Base-by-base conservation (phyloP, 768 basidiomycete species). In the Boletus vermiculosoides region DNA sequence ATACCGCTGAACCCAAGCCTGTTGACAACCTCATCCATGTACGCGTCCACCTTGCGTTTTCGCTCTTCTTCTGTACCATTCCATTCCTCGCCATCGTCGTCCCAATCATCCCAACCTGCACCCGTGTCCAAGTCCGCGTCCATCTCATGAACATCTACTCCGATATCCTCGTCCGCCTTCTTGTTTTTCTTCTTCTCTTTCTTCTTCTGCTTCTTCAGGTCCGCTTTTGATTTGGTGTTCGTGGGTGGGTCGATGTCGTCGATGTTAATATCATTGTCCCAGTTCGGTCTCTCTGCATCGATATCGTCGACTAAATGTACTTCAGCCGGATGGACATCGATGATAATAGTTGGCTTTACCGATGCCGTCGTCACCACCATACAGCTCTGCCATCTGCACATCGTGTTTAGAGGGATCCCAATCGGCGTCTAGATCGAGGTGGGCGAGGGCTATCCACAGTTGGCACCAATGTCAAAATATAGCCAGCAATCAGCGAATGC, bases 1-100 rank as follows among this genome's bases (percentile, higher is more conserved):
- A 98, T 83, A 65, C 96, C 95, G 71, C 98, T 98, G 76, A 98
- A 96, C 58, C 98, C 96, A 18, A 98, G 78, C 33, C 45, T 57
- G 36, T 80, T 86, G 69, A 94, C 88, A 41, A 98, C 78, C 70
- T 94, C 91, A 58, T 94, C 89, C 89, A 98, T 90, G 65, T 95
- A 92, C 66, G 92, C 80, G 52, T 95, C 85, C 56, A 94, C 71
- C 65, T 88, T 88, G 50, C 80, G 77, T 72, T 94, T 93, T 52
- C 91, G 82, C 83, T 91, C 92, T 66, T 90, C 91, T 66, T 95
- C 91, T n/a, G 90, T 92, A 1, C 90, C 90, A 63, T 86, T 86
- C 87, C 90, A 91, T 59, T 90, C 89, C 20, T 84, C 85, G 6
- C 81, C 83, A 37, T 82, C 77, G 12, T 56, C 65, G 4, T 55